phyloP scores from a whole-genome alignment of 1,284 basidiomycete genomes.

The Phylloporus gajari region DNA sequence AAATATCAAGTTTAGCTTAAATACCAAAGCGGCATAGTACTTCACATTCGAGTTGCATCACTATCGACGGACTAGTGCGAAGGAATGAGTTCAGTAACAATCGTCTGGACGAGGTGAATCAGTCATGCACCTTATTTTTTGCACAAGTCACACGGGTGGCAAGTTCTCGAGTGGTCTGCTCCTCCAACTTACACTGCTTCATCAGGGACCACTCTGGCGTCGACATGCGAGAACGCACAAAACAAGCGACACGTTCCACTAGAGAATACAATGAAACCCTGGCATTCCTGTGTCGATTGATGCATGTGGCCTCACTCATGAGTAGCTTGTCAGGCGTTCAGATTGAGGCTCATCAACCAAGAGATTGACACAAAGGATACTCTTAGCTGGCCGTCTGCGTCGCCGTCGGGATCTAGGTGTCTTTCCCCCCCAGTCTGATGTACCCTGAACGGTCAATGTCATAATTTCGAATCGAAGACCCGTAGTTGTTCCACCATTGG shows the following conservation, averaged over 20 bases:
- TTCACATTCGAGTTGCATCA: background rate
- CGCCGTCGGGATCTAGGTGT: background rate
- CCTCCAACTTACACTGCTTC: conserved; percentile 34
- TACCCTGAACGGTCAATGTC: conserved; percentile 40
- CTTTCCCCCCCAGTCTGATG: conserved; percentile 42
- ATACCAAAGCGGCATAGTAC: background rate
- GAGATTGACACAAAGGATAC: conserved; percentile 33
- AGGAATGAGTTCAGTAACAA: background rate
- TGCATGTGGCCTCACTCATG: conserved; percentile 20
- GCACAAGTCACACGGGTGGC: conserved; percentile 21
- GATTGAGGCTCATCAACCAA: too few relatives aligned
- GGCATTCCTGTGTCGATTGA: conserved; percentile 21
- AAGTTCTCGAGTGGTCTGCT: conserved; percentile 33
- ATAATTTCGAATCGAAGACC: conserved; percentile 37
- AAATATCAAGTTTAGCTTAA: background rate
- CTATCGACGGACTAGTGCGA: conserved; percentile 1
- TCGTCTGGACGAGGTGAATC: conserved; percentile 2
- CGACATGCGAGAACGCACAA: conserved; percentile 21
- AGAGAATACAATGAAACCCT: conserved; percentile 18
- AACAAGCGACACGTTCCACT: conserved; percentile 17
- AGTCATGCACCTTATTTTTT: conserved; percentile 2
- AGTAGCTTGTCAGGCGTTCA: too few relatives aligned
- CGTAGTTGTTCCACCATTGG: conserved; percentile 47
- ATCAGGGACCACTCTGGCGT: conserved; percentile 25
- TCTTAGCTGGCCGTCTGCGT: conserved; percentile 20